A percentile compares a stretch with the other conserved stretches of the same genome.
Conservation (phyloP, 2,329 filamentous ascomycete species). For the Aspergillus versicolor region DNA sequence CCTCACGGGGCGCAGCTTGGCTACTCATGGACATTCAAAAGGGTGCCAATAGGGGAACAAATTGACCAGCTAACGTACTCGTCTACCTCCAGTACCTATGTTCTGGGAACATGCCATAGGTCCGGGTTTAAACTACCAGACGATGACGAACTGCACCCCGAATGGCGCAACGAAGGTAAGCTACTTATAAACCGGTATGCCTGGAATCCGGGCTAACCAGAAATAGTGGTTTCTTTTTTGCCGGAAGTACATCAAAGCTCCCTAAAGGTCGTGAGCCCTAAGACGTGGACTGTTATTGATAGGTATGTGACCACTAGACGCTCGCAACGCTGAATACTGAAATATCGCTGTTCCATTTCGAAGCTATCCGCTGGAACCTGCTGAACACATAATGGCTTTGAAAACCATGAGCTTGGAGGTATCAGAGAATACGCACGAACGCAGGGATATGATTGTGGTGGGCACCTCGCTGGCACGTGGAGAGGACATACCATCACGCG, state of each 20-base stretch:
- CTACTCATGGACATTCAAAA: constrained; percentile 72
- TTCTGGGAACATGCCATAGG: constrained; percentile 66
- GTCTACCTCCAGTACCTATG: constrained; percentile 69
- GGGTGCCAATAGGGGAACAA: constrained; percentile 68
- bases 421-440: constrained; percentile 86
- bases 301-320: constrained; percentile 39
- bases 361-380: constrained; percentile 66
- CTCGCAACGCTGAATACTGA: constrained; percentile 1
- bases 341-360: constrained; percentile 5
- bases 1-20: constrained; percentile 69
- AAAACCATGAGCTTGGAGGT: constrained; percentile 83
- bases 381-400: constrained; percentile 77
- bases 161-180: constrained; percentile 72
- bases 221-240: constrained; percentile 52
- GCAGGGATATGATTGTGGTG: constrained; percentile 76
- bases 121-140: constrained; percentile 80
- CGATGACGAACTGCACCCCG: constrained; percentile 78
- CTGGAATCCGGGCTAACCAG: constrained; percentile 14
- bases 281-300: constrained; percentile 77
- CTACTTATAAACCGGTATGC: background rate
- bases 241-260: constrained; percentile 71
- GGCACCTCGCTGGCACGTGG: constrained; percentile 84
- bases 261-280: constrained; percentile 75
- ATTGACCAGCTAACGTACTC: constrained; percentile 76
- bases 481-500: constrained; percentile 84